These are phyloP conservation scores for Tulasnella calospora DNA, from an alignment of 768 basidiomycete genomes.

Conservation along the genomic window DNA sequence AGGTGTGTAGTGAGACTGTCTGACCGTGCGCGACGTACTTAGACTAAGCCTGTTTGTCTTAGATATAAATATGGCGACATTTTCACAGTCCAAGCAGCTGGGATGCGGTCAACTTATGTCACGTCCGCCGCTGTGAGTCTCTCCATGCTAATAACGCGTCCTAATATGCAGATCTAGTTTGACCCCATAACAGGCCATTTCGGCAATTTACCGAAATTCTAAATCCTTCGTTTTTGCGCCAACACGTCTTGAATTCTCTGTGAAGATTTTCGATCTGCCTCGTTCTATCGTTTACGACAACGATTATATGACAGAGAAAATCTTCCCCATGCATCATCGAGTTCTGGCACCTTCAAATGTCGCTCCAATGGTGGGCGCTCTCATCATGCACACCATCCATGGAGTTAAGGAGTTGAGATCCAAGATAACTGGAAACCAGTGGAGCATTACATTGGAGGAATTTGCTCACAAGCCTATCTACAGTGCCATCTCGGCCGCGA, in stretches of 20 bases:
- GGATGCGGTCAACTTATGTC: conserved; percentile 12
- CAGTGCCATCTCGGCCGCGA: conserved; percentile 11
- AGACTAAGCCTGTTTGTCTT: neutral
- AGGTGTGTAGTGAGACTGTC: neutral
- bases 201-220: conserved; percentile 13
- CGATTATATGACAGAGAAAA: neutral
- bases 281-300: neutral
- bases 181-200: conserved; percentile 6
- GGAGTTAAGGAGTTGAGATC: neutral
- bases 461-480: conserved; percentile 14
- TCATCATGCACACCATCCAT: neutral
- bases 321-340: conserved; percentile 13
- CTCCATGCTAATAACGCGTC: neutral
- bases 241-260: neutral
- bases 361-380: neutral
- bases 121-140: conserved; percentile 6
- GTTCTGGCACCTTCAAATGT: conserved; percentile 4
- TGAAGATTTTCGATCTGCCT: conserved; percentile 14
- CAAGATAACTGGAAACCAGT: neutral
- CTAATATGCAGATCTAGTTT: neutral
- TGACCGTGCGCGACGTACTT: neutral
- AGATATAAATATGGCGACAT: conserved; percentile 17
- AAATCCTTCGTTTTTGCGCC: conserved; percentile 20
- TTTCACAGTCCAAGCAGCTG: conserved; percentile 19
- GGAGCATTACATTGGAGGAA: neutral